Percentiles rank a stretch among this genome's conserved stretches.
phyloP scores from a whole-genome alignment of 306 rosid species.

The Myrica gale region DNA sequence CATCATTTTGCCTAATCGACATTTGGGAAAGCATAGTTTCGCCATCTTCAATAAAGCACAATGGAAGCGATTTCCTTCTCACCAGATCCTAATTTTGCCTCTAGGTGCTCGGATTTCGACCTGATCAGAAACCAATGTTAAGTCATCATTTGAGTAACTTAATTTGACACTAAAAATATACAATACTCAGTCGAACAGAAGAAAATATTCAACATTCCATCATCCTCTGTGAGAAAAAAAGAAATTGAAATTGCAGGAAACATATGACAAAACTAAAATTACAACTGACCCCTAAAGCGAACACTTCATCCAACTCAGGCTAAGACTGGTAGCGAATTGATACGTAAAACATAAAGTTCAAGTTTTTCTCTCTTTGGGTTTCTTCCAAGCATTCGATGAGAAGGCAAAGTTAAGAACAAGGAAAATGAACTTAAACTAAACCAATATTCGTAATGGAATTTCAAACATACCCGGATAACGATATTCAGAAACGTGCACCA shows the following conservation, averaged over 20 bases:
- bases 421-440: neutral
- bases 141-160: neutral
- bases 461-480: constrained; percentile 29
- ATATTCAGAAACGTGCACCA: constrained; percentile 30
- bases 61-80: neutral
- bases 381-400: constrained; percentile 31
- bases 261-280: too few relatives aligned
- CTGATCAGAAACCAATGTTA: constrained; percentile 13
- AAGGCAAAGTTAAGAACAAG: neutral
- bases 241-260: too few relatives aligned
- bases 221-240: neutral
- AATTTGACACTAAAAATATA: neutral
- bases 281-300: neutral
- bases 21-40: constrained; percentile 56
- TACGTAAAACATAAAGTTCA: neutral
- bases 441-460: neutral
- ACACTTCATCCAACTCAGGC: neutral
- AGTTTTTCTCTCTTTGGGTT: neutral
- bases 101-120: constrained; percentile 15
- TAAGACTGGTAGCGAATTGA: neutral
- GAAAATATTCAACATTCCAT: neutral
- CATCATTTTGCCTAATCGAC: constrained; percentile 44
- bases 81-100: constrained; percentile 5
- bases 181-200: neutral
- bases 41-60: constrained; percentile 33